Base-by-base conservation (phyloP, 192 early-diverging fungal genomes). In the Umbelopsis sp. region DNA sequence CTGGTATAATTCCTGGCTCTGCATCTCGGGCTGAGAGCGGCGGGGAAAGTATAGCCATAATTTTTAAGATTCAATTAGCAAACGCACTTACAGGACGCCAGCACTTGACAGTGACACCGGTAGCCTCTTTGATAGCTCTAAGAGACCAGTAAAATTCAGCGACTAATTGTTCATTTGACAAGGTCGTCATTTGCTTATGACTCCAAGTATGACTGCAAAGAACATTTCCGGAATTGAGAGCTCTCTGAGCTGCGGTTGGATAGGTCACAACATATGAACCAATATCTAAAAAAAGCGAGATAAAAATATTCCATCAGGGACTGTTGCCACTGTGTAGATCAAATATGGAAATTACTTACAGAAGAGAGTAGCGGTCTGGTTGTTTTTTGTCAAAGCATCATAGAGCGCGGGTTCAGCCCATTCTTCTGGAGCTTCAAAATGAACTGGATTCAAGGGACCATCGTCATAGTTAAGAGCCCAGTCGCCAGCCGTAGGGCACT, bases 111-210 rank as follows among this genome's bases (percentile, higher is more conserved):
- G 72, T 77, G n/a, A 80, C 74, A 49, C 84, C 84, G 5, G 80
- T 84, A 3, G 74, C 69, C 33, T 85, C 74, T 67, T 80, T 77
- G 33, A 85, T 76, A 4, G 79, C 65, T 27, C 74, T 69, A 37
- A 75, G 74, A 7, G 80, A 79, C 80, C 80, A 85, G 53, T 84
- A 75, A 37, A 85, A 64, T 68, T 89, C 85, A 48, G 81, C 82
- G 1, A 87, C 74, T n/a, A 85, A 80, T 50, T 86, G 76, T 68
- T 86, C 87, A 49, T 84, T 85, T 8, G 86, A 80, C 23, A 86
- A 48, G 5, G 78, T 66, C 0, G 84, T 81, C 76, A 89, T 75
- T 20, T 73, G 74, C 12, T 72, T 71, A 46, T 87, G 87, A 49
- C 80, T 74, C 85, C 85, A 89, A 13, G 86, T 72, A 65, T 45